Evolutionary conservation across 352 stramenopile genomes (phyloP).

Genomic region (Pythium utonaiense): DNA sequence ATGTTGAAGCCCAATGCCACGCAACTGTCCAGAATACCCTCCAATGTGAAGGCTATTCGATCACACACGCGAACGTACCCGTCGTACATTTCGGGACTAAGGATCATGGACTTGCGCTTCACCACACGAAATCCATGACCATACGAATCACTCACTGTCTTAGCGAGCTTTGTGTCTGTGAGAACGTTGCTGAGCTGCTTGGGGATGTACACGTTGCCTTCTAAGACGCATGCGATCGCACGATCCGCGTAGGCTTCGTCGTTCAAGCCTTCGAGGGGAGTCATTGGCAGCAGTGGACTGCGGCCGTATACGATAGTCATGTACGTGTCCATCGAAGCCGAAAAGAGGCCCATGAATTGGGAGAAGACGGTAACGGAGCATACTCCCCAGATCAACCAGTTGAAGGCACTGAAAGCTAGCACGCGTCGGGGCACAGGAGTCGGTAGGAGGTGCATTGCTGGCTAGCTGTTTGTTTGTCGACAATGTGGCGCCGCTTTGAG

Average conservation of each 20-base stretch:
- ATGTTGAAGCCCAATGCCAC: slow-evolving; percentile 25
- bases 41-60: neutral
- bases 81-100: too few relatives aligned
- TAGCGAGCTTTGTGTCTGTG: slow-evolving; percentile 4
- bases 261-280: slow-evolving; percentile 27
- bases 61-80: too few relatives aligned
- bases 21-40: slow-evolving; percentile 21
- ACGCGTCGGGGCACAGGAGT: neutral
- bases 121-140: slow-evolving; percentile 31
- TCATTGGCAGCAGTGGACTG: neutral
- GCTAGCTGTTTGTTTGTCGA: too few relatives aligned
- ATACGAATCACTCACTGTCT: slow-evolving; percentile 8
- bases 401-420: neutral
- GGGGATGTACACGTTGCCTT: slow-evolving; percentile 27
- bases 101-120: slow-evolving; percentile 11
- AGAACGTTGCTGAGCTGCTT: slow-evolving; percentile 30
- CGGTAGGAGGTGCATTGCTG: neutral
- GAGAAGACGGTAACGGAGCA: too few relatives aligned
- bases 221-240: slow-evolving; percentile 29
- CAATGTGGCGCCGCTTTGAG: too few relatives aligned
- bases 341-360: slow-evolving; percentile 31
- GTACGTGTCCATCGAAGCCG: slow-evolving; percentile 1
- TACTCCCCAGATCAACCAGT: neutral
- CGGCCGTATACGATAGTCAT: slow-evolving; percentile 7
- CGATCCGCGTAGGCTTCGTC: slow-evolving; percentile 47